Base-by-base conservation (phyloP, 371 early-diverging fungal genomes). In the Circinella umbellata region DNA sequence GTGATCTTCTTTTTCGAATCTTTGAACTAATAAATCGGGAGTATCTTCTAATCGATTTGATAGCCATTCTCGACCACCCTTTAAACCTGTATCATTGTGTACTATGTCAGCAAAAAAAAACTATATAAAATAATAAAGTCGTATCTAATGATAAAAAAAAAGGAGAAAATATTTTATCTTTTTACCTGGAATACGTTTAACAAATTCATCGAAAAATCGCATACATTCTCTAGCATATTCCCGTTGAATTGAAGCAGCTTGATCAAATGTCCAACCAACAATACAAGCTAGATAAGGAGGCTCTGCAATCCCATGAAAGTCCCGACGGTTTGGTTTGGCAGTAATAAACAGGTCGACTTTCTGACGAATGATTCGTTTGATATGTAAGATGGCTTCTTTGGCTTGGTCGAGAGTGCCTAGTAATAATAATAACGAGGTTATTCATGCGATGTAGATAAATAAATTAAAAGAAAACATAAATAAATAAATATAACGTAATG, bases 171-270 rank as follows among this genome's bases (percentile, higher is more conserved):
- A 27, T 27, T 27, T 27, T 27, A 0, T 27, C 2, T 27, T 27
- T 5, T 51, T 5, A 67, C 73, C 72, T 57, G 75, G 76, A 17
- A 74, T 36, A 15, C 55, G 54, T 15, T 37, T 57, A 0, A 81
- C 83, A 64, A 85, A 82, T 38, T 83, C 81, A 11, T 62, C 47
- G 54, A 81, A 81, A 49, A 82, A 77, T 3, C 73, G 77, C 67
- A 91, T 82, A 71, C 92, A 92, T 5, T 80, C 74, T 54, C 80
- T 88, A 2, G 92, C 84, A 71, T 92, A 94, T 15, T 82, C 83
- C 9, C 82, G 71, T 55, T 91, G 90, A 3, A 70, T 61, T 20
- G 76, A 67, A 0, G 86, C 80, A 1, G 85, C 83, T 70, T 93
- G 86, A 3, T 63, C 71, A 48, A 93, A 86, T 9, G 90, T 39